Conservation (phyloP, 1,284 basidiomycete species). For the Malassezia psittaci region DNA sequence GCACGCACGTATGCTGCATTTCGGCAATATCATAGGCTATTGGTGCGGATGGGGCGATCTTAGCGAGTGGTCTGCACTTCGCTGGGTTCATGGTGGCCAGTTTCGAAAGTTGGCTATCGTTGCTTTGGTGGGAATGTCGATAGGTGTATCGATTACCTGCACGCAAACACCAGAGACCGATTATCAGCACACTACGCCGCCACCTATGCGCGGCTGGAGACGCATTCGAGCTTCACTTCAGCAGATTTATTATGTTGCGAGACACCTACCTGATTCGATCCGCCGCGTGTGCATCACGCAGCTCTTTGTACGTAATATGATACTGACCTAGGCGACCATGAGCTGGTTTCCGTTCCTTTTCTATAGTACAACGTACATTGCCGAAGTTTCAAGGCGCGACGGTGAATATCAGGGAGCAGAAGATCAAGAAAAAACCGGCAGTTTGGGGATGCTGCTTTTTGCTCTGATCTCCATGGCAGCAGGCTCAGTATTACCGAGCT, state of each 20-base stretch:
- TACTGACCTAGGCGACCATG: constrained; percentile 53
- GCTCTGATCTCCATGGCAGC: constrained; percentile 29
- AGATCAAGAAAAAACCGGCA: constrained; percentile 29
- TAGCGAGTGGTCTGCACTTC: constrained; percentile 61
- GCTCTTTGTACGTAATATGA: constrained; percentile 58
- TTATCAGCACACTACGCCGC: not conserved
- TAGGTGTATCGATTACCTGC: constrained; percentile 79
- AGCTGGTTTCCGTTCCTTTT: constrained; percentile 55
- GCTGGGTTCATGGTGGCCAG: constrained; percentile 77
- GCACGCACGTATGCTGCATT: constrained; percentile 61
- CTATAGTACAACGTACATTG: constrained; percentile 71
- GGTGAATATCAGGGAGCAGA: constrained; percentile 54
- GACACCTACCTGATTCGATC: constrained; percentile 38
- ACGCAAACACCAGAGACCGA: constrained; percentile 56
- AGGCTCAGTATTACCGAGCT: constrained; percentile 28
- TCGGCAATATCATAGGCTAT: constrained; percentile 40
- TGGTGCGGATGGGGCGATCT: constrained; percentile 70
- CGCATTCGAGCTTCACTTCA: constrained; percentile 12
- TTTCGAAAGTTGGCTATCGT: constrained; percentile 91
- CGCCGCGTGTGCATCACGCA: constrained; percentile 63
- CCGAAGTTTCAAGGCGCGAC: constrained; percentile 69
- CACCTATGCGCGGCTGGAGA: constrained; percentile 1
- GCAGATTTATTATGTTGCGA: constrained; percentile 29
- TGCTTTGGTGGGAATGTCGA: constrained; percentile 65
- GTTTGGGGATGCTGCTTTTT: constrained; percentile 40